A percentile compares a stretch with the other conserved stretches of the same genome.
Evolutionary conservation across 768 basidiomycete species (phyloP).

Genomic region (Psilocybe cyanescens): DNA sequence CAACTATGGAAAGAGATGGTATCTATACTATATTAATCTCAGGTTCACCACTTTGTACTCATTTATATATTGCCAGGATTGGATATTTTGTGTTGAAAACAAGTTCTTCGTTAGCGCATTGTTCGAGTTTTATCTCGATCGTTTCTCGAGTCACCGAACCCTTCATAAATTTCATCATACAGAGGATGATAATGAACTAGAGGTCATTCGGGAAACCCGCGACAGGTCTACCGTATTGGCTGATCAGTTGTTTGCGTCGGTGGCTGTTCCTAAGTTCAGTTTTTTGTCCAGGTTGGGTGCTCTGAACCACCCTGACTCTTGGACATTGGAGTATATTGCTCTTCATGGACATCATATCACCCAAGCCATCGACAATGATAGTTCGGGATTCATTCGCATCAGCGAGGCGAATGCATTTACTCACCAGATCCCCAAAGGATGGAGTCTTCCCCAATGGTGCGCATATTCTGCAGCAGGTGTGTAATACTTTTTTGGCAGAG

Average conservation of each 20-base stretch:
- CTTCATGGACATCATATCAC: constrained; percentile 16
- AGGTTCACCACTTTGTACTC: neutral
- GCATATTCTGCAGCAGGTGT: constrained; percentile 25
- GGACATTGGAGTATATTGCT: constrained; percentile 24
- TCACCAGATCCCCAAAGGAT: constrained; percentile 19
- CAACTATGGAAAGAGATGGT: constrained; percentile 22
- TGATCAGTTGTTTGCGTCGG: neutral
- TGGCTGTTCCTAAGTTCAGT: neutral
- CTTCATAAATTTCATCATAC: neutral
- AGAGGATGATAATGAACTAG: neutral
- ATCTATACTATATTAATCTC: neutral
- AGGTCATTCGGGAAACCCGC: neutral
- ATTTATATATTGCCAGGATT: constrained; percentile 13
- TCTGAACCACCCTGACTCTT: constrained; percentile 17
- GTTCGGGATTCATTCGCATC: constrained; percentile 26
- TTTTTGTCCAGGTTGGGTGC: constrained; percentile 7
- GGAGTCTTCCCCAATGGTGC: constrained; percentile 27
- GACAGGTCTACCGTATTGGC: too few species aligned
- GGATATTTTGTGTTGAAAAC: constrained; percentile 29
- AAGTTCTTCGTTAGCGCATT: constrained; percentile 24
- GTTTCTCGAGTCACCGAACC: constrained; percentile 13
- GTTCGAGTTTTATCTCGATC: constrained; percentile 26
- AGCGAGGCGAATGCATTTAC: constrained; percentile 27
- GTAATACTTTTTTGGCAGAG: neutral
- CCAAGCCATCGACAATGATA: constrained; percentile 22